Conservation (phyloP, 805 yeast genomes). For the Candida golubevii region DNA sequence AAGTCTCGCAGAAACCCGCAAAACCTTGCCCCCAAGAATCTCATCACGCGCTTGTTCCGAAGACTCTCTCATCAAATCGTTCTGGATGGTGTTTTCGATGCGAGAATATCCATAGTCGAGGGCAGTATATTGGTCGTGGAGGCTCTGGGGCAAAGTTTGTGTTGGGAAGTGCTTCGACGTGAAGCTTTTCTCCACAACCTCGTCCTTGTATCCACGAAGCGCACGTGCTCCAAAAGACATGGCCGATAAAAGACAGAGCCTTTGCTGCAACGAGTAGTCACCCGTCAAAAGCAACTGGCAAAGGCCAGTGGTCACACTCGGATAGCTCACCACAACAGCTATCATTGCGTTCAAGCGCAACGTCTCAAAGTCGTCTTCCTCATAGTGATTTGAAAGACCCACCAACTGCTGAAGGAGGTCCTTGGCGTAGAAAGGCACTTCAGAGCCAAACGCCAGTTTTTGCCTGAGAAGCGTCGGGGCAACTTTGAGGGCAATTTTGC, state of each 20-base stretch:
- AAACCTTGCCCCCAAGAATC: slow-evolving; percentile 37
- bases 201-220: slow-evolving; percentile 58
- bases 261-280: slow-evolving; percentile 77
- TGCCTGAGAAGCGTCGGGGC: slow-evolving; percentile 62
- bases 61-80: slow-evolving; percentile 29
- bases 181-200: slow-evolving; percentile 34
- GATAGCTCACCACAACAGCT: slow-evolving; percentile 54
- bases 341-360: slow-evolving; percentile 60
- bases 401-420: slow-evolving; percentile 49
- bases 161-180: slow-evolving; percentile 30
- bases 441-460: slow-evolving; percentile 57
- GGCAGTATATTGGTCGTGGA: slow-evolving; percentile 41
- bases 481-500: slow-evolving; percentile 41
- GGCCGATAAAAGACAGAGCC: slow-evolving; percentile 65
- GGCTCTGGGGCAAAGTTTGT: slow-evolving; percentile 41
- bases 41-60: slow-evolving; percentile 30
- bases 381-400: slow-evolving; percentile 53
- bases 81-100: slow-evolving; percentile 24
- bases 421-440: slow-evolving; percentile 54
- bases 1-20: slow-evolving; percentile 39
- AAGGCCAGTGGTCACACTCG: slow-evolving; percentile 41
- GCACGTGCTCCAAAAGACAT: slow-evolving; percentile 72
- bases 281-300: slow-evolving; percentile 53
- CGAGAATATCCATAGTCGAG: slow-evolving; percentile 17
- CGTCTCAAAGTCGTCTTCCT: slow-evolving; percentile 58